phyloP scores from a whole-genome alignment of 495 filamentous ascomycete species.

The Penicillium maclennaniae region DNA sequence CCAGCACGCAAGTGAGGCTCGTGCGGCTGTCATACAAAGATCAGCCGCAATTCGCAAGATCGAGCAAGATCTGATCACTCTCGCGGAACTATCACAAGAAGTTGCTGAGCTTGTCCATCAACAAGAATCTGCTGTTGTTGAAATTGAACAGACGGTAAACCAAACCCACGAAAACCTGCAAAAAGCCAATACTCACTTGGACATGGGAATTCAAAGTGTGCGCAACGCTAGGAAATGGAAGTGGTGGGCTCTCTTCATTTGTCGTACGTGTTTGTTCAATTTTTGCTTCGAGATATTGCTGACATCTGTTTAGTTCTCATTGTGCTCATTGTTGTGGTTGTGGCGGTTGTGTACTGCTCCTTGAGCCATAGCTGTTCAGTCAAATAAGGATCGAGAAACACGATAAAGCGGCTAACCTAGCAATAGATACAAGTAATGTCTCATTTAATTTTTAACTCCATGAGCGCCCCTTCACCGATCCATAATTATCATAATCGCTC shows the following conservation, averaged over 20 bases:
- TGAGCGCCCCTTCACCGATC: neutral
- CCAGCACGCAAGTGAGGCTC: slow-evolving; percentile 51
- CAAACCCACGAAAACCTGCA: slow-evolving; percentile 62
- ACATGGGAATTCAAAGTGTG: slow-evolving; percentile 62
- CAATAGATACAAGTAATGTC: neutral
- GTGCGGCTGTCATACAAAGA: slow-evolving; percentile 65
- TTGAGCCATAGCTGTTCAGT: slow-evolving; percentile 2
- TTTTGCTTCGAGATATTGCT: neutral
- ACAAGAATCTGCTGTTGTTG: slow-evolving; percentile 61
- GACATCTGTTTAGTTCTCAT: slow-evolving; percentile 21
- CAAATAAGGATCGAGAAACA: neutral
- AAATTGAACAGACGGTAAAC: slow-evolving; percentile 68
- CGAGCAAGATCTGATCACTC: slow-evolving; percentile 68
- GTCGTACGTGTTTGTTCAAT: slow-evolving; percentile 47
- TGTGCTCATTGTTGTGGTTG: slow-evolving; percentile 28
- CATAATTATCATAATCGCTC: neutral
- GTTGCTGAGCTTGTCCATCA: slow-evolving; percentile 68
- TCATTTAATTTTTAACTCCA: neutral
- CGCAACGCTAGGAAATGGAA: slow-evolving; percentile 72
- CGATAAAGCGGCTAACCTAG: neutral
- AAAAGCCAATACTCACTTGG: slow-evolving; percentile 65
- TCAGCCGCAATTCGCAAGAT: slow-evolving; percentile 79
- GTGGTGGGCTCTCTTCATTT: slow-evolving; percentile 80
- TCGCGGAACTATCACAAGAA: slow-evolving; percentile 71
- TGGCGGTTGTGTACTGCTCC: slow-evolving; percentile 17